Base-by-base conservation (phyloP, 441 rosid species). In the Gossypium gossypioides region DNA sequence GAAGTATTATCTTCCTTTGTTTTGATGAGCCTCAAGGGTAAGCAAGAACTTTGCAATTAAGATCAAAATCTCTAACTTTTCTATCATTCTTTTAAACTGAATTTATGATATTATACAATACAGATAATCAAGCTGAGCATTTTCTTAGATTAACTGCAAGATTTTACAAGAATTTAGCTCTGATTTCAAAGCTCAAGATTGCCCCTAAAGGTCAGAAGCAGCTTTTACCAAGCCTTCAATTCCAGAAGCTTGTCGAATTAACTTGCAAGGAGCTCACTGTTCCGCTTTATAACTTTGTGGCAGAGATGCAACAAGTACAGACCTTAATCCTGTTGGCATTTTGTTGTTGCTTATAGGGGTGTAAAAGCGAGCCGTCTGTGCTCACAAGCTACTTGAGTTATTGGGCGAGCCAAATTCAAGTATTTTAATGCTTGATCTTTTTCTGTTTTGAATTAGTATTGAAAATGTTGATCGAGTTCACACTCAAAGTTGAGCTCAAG, bases 121-220 rank as follows among this genome's bases (percentile, higher is more conserved):
- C 89, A 92, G 97, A 87, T 68, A 52, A 82, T 13, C 90, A 87
- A 81, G 94, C 94, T 42, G 90, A 87, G 50, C 90, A 86, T 44
- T 79, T 87, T 63, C 84, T 92, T 69, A 78, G 90, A 78, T 57
- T 86, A 73, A 76, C 80, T n/a, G 82, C 83, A 10, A 86, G 81
- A 80, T 81, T 92, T 74, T 92, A 88, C 89, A 92, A 84, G 81
- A 91, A 86, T 46, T 79, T 90, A 82, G 94, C 94, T 81, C 94
- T 74, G 81, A 83, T 90, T 68, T 83, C 91, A 58, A 88, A 81
- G 76, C 92, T 83, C 62, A 85, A 82, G 77, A 88, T 92, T 69
- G 89, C 96, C 77, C 80, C 90, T 0, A 87, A 85, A 62, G 94
- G 97, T 59, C 84, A 85, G 84, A 90, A 90, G 85, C 96, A 90